Evolutionary conservation across 2,329 filamentous ascomycete species (phyloP), one percentile per base, ranked within the genome.

Genomic region (Cadophora gregata): DNA sequence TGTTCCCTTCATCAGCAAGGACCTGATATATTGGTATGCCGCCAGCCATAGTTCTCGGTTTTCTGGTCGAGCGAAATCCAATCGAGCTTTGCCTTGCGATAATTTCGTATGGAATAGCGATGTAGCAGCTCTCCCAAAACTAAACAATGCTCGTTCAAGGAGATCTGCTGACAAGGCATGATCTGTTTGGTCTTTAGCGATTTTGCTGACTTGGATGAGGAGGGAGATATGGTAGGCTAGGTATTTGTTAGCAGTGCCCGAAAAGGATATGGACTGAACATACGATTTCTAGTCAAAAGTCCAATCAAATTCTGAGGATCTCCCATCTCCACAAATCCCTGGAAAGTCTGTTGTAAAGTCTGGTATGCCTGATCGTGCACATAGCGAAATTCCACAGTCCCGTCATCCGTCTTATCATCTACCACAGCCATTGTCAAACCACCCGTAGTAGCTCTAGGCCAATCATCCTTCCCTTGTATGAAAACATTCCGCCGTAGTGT

Each of bases 21-120:
- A 96, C 72, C 87, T 88, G 73, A 98, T 90, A 74, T 97, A 97
- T 72, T 94, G 89, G 83, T 93, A 97, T 9, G 90, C 92, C 1
- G 93, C 92, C 42, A 98, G 87, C 89, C 92, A 97, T 70, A 99
- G 89, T 78, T 98, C 95, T 51, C 96, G 86, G 77, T 98, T 98
- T 77, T 97, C 94, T 0, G 91, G 90, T 45, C 93, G 84, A 24
- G 84, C 80, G 76, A 97, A 98, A 75, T 95, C 88, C 10, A 99
- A 81, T 19, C 93, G 86, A 6, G 93, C 94, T 71, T 89, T 89
- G 38, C 96, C 96, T 75, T 90, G 86, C 63, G 91, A 86, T 6
- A 99, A 79, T 69, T 90, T 89, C 64, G 87, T 87, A 8, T 90
- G 85, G 77, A 98, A 99, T 0, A 91, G 88, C 9, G 93, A 95